Percentiles rank a stretch among this genome's conserved stretches.
These are phyloP conservation scores for Sequoiadendron giganteum DNA, from an alignment of 75 land plant genomes.

Conservation along the genomic window DNA sequence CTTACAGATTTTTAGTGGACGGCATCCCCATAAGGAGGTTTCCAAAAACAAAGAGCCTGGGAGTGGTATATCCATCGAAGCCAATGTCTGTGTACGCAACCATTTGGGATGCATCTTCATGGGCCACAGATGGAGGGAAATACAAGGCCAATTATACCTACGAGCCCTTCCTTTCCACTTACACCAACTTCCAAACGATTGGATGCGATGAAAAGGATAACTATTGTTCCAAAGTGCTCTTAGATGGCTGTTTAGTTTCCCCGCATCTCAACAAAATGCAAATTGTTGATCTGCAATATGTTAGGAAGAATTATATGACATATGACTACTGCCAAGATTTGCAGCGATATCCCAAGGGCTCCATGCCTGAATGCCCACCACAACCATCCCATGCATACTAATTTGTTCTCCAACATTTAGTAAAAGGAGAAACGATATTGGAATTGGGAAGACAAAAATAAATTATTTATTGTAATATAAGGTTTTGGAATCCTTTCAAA, in stretches of 20 bases:
- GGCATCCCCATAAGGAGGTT: slow-evolving; percentile 29
- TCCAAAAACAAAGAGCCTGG: slow-evolving; percentile 7
- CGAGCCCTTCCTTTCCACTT: too few species aligned
- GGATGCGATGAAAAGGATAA: neutral
- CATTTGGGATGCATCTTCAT: too few species aligned
- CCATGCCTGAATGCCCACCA: neutral
- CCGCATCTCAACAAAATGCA: neutral
- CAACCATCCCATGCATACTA: neutral
- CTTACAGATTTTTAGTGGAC: slow-evolving; percentile 21
- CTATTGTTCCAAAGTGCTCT: neutral
- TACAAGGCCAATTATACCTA: too few species aligned
- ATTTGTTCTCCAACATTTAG: too few species aligned
- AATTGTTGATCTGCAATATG: neutral
- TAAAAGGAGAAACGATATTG: too few species aligned
- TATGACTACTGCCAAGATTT: slow-evolving; percentile 8
- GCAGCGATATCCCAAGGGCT: slow-evolving; percentile 10
- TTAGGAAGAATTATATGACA: neutral
- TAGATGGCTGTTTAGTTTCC: neutral
- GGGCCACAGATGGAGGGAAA: too few species aligned
- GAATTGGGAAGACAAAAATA: too few species aligned
- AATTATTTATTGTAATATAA: too few species aligned
- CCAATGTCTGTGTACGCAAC: too few species aligned
- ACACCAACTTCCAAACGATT: neutral
- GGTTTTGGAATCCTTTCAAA: too few species aligned
- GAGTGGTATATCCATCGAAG: too few species aligned